These are phyloP conservation scores for Berberis vulgaris DNA, from an alignment of 164 flowering plant genomes.

Conservation along the genomic window DNA sequence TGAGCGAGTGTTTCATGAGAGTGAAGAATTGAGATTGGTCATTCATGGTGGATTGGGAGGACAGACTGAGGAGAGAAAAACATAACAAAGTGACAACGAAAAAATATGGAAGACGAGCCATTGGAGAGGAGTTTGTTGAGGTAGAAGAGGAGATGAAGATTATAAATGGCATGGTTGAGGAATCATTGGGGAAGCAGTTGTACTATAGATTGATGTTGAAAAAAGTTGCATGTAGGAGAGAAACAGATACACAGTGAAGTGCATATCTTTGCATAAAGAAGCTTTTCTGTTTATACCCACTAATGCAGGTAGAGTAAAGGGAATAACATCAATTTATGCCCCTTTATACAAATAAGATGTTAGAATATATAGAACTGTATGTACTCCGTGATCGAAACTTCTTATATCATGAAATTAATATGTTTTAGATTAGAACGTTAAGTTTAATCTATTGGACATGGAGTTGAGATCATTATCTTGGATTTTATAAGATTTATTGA, in stretches of 20 bases:
- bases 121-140: slow-evolving; percentile 8
- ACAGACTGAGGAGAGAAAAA: slow-evolving; percentile 15
- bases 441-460: neutral
- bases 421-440: too few species aligned
- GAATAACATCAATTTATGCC: slow-evolving; percentile 12
- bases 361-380: neutral
- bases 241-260: slow-evolving; percentile 9
- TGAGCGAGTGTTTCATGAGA: slow-evolving; percentile 47
- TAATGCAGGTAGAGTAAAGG: slow-evolving; percentile 9
- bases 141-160: slow-evolving; percentile 25
- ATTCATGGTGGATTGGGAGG: slow-evolving; percentile 12
- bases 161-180: slow-evolving; percentile 39
- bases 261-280: slow-evolving; percentile 48
- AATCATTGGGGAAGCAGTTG: slow-evolving; percentile 25
- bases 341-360: slow-evolving; percentile 10
- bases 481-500: too few species aligned
- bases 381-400: neutral
- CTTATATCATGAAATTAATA: too few species aligned
- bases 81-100: slow-evolving; percentile 16
- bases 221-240: slow-evolving; percentile 19
- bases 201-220: slow-evolving; percentile 18
- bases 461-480: neutral
- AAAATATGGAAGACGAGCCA: slow-evolving; percentile 15
- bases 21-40: slow-evolving; percentile 58
- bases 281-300: slow-evolving; percentile 59